Base-by-base conservation (phyloP, 495 filamentous ascomycete genomes). In the Penicillium canescens region DNA sequence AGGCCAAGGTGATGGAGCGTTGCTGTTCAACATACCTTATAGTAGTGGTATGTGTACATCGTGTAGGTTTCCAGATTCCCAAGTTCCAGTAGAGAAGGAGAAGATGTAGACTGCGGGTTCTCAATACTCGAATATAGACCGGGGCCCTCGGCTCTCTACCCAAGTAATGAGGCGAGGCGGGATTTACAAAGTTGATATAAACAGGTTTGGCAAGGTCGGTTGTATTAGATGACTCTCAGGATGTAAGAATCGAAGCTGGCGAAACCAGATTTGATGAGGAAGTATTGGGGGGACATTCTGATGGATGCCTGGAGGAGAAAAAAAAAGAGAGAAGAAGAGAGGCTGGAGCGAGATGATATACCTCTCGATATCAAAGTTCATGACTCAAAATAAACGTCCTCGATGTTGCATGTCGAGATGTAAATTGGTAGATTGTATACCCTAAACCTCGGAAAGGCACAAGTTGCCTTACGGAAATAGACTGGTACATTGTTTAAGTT, bases 81-180 rank as follows among this genome's bases (percentile, higher is more conserved):
- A 26, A 18, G 18, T 18, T 18, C 1, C 18, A 18, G 18, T 18
- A 18, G 18, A 18, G 18, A 18, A 18, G 18, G 18, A 18, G 18
- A 18, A 18, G 1, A 18, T 18, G 24, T 26, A 28, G 24, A 20
- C 3, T 0, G n/a, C 10, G 23, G 36, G 24, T 49, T n/a, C 34
- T 33, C 24, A 31, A 36, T 4, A 18, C 34, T 39, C 14, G 14
- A 31, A 31, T 49, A 40, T 14, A 49, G 46, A 16, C 36, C 39
- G 28, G 46, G 46, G 46, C 46, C 46, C 7, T 49, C 6, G 14
- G 24, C 24, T 16, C 14, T 16, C n/a, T 49, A 49, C 46, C 35
- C 23, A 49, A 49, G 36, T 18, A 31, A n/a, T 13, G 14, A 49
- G 35, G 46, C 31, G 46, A 49, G 3, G 35, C 28, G 46, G 20